These are phyloP conservation scores for Sporisorium reilianum DNA, from an alignment of 1,284 basidiomycete genomes.

Conservation along the genomic window DNA sequence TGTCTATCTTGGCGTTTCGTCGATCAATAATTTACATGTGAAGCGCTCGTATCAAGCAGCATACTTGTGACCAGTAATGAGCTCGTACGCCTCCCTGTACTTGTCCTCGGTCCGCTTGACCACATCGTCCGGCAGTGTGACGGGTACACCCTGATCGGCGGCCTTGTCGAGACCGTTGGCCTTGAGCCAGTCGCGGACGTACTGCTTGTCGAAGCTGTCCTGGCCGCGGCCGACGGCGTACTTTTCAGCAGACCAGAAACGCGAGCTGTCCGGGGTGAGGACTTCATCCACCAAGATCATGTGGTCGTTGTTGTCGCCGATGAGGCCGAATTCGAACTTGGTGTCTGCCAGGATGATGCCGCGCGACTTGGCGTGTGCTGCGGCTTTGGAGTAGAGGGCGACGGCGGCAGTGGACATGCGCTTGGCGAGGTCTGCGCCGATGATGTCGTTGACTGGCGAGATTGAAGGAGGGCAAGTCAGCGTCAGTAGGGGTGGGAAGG, in stretches of 20 bases:
- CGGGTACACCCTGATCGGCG: constrained; percentile 56
- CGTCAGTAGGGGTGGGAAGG: too few relatives aligned
- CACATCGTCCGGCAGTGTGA: constrained; percentile 62
- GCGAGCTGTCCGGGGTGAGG: constrained; percentile 94
- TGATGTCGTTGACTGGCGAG: constrained; percentile 34
- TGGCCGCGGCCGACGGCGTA: constrained; percentile 84
- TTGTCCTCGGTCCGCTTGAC: constrained; percentile 62
- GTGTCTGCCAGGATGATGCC: constrained; percentile 96
- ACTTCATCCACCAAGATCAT: constrained; percentile 95
- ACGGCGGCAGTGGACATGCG: constrained; percentile 76
- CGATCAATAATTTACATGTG: background rate
- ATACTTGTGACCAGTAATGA: constrained; percentile 61
- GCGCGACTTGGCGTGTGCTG: constrained; percentile 79
- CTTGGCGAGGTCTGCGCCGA: constrained; percentile 74
- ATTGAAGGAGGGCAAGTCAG: background rate
- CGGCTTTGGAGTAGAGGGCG: constrained; percentile 81
- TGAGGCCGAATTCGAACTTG: constrained; percentile 87
- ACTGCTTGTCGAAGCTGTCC: constrained; percentile 97
- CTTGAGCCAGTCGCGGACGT: constrained; percentile 83
- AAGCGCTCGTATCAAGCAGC: background rate
- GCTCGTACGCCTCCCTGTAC: constrained; percentile 64
- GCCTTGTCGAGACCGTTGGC: constrained; percentile 58
- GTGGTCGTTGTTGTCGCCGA: constrained; percentile 62
- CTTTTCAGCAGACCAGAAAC: constrained; percentile 88
- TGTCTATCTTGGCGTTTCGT: background rate